Conservation (phyloP, 352 stramenopile genomes). For the Albugo candida region DNA sequence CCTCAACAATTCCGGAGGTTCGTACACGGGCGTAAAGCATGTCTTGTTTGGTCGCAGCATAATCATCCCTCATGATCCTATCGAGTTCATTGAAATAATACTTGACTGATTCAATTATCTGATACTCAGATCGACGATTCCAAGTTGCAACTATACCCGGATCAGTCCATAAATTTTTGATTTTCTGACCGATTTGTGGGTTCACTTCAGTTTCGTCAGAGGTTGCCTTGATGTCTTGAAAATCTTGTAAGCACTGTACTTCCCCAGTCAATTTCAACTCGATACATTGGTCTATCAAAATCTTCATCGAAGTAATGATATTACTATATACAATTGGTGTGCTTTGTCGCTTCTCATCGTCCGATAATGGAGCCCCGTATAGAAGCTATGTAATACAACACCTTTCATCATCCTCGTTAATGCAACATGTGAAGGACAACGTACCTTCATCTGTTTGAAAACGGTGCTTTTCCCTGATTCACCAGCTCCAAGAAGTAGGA, state of each 20-base stretch:
- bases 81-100: conserved; percentile 95
- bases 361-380: conserved; percentile 61
- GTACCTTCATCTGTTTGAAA: conserved; percentile 84
- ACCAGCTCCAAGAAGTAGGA: conserved; percentile 85
- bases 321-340: conserved; percentile 85
- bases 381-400: conserved; percentile 37
- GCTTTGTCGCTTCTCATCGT: conserved; percentile 74
- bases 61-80: conserved; percentile 85
- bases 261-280: conserved; percentile 67
- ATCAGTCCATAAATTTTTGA: conserved; percentile 89
- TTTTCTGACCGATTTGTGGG: conserved; percentile 71
- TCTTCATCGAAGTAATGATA: conserved; percentile 81
- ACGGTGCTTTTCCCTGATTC: conserved; percentile 92
- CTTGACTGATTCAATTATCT: conserved; percentile 94
- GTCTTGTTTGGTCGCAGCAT: conserved; percentile 87
- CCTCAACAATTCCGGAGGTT: conserved; percentile 90
- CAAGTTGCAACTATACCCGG: conserved; percentile 79
- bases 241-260: conserved; percentile 49
- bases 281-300: conserved; percentile 73
- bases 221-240: conserved; percentile 56
- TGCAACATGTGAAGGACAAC: background rate
- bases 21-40: conserved; percentile 90
- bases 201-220: conserved; percentile 82
- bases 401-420: background rate
- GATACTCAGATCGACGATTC: conserved; percentile 83